Evolutionary conservation across 73 alveolate species (phyloP).

Genomic region (Symbiodinium natans): DNA sequence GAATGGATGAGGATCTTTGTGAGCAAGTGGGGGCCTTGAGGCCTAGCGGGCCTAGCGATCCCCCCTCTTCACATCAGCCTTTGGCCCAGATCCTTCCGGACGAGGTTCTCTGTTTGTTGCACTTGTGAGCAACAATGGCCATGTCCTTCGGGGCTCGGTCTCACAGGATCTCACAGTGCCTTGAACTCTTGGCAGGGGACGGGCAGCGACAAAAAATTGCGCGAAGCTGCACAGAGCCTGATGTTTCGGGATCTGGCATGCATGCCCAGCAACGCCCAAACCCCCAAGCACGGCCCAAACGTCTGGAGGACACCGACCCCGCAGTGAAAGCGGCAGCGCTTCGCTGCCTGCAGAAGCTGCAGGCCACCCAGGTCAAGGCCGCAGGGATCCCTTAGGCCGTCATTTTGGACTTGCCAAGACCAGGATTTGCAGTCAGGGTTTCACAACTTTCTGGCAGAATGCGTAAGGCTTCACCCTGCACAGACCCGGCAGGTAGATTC

Average conservation of each 20-base stretch:
- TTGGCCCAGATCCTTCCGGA: slow-evolving; percentile 16
- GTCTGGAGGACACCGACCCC: slow-evolving; percentile 1
- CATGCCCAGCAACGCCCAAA: neutral
- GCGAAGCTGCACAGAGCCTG: too few species aligned
- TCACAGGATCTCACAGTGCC: too few species aligned
- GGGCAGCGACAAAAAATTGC: too few species aligned
- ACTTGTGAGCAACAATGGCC: slow-evolving; percentile 9
- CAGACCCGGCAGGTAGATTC: neutral
- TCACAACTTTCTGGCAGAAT: too few species aligned
- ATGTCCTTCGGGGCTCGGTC: neutral
- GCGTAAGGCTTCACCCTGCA: too few species aligned
- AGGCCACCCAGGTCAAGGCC: neutral
- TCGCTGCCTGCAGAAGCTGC: neutral
- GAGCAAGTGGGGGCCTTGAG: neutral
- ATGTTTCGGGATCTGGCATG: too few species aligned
- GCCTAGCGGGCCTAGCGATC: too few species aligned
- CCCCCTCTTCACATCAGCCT: neutral
- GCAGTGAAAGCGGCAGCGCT: neutral
- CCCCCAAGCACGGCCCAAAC: too few species aligned
- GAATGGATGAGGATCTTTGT: neutral
- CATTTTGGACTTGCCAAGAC: too few species aligned
- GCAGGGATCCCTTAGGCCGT: too few species aligned
- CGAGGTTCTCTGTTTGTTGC: slow-evolving; percentile 70
- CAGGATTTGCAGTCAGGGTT: too few species aligned
- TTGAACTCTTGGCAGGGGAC: too few species aligned